These are phyloP conservation scores for Castanopsis chinensis DNA, from an alignment of 306 rosid genomes.

Conservation along the genomic window DNA sequence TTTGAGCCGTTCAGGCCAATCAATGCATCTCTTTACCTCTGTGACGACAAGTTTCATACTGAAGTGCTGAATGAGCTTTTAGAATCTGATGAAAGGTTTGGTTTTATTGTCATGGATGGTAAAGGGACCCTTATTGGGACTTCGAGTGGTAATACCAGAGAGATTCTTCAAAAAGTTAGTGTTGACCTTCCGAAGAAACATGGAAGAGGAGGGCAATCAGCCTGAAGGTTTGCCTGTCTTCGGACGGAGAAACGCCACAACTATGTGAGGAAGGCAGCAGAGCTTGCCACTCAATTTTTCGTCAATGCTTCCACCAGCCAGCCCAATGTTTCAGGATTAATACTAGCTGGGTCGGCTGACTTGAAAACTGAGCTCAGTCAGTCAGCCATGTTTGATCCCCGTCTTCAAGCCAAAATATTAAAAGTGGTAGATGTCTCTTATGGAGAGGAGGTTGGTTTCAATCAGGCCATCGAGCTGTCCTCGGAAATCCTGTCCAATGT, in stretches of 20 bases:
- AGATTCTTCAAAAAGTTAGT: constrained; percentile 76
- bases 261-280: constrained; percentile 52
- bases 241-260: constrained; percentile 89
- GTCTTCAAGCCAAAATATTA: constrained; percentile 76
- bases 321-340: constrained; percentile 88
- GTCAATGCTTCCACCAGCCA: constrained; percentile 86
- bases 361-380: constrained; percentile 91
- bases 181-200: constrained; percentile 89
- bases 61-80: no score
- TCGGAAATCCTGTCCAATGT: no score
- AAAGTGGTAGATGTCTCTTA: constrained; percentile 50
- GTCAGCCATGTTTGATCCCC: constrained; percentile 90
- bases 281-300: constrained; percentile 58
- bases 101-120: constrained; percentile 56
- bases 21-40: no score
- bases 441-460: no score
- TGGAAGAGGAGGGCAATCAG: constrained; percentile 96
- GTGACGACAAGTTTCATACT: no score
- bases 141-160: constrained; percentile 79
- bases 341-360: constrained; percentile 90
- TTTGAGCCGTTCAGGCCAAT: no score
- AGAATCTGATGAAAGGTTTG: no score
- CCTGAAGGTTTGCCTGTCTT: constrained; percentile 85
- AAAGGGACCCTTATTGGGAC: constrained; percentile 91
- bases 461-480: no score